These are phyloP conservation scores for Beauveria sp. DNA, from an alignment of 2,329 filamentous ascomycete genomes.

Conservation along the genomic window DNA sequence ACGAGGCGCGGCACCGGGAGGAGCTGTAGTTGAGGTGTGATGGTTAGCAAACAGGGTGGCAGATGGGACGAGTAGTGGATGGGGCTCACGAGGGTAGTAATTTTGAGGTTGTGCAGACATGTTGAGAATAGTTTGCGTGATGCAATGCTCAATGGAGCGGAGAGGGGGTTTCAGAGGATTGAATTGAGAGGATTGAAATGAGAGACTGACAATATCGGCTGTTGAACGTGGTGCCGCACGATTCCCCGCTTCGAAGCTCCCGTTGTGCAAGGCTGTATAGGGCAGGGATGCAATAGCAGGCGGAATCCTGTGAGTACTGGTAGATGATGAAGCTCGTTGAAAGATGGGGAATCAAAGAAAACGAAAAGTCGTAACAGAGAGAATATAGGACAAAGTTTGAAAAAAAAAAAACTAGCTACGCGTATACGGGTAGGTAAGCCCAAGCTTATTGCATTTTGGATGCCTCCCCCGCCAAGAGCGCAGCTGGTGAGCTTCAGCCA, in stretches of 20 bases:
- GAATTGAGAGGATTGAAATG: not conserved
- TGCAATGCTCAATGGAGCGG: not conserved
- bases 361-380: not conserved
- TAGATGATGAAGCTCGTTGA: no score
- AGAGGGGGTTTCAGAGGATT: no score
- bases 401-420: no score
- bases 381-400: not conserved
- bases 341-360: not conserved
- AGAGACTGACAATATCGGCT: not conserved
- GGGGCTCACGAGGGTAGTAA: conserved; percentile 40
- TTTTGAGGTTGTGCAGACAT: conserved; percentile 34
- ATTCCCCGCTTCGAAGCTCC: conserved; percentile 2
- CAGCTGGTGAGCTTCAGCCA: not conserved
- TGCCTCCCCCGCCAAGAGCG: not conserved
- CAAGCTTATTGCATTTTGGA: not conserved
- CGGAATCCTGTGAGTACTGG: no score
- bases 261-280: not conserved
- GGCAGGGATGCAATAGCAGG: not conserved
- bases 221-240: not conserved
- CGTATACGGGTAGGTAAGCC: no score
- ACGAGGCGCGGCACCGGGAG: conserved; percentile 27
- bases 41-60: conserved; percentile 8
- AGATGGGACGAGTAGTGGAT: not conserved
- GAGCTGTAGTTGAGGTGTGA: conserved; percentile 23
- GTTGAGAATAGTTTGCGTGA: not conserved